Evolutionary conservation across 2,329 filamentous ascomycete genomes (phyloP).

Genomic region (Paradendryphiella salina): DNA sequence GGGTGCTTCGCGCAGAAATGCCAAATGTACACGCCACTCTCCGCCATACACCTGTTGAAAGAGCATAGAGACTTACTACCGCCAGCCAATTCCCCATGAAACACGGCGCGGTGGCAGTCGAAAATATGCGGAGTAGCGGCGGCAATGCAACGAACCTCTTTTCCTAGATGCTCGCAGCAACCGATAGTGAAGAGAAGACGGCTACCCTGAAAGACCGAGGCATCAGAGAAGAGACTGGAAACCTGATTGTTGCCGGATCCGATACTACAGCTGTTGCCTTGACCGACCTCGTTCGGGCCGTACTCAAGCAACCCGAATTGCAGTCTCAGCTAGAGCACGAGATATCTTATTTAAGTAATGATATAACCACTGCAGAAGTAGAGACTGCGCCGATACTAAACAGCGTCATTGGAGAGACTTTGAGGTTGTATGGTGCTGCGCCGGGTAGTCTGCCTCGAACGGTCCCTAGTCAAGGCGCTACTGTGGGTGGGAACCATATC

Average conservation of each 20-base stretch:
- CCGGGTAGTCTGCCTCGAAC: constrained; percentile 43
- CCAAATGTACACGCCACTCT: too few relatives aligned
- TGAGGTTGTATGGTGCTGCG: constrained; percentile 45
- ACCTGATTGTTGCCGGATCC: constrained; percentile 41
- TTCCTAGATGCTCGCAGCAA: too few relatives aligned
- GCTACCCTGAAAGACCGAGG: too few relatives aligned
- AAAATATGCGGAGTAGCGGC: constrained; percentile 20
- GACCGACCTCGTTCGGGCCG: constrained; percentile 43
- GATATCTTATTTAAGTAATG: constrained; percentile 19
- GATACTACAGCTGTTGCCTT: constrained; percentile 43
- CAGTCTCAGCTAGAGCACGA: constrained; percentile 31
- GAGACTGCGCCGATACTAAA: constrained; percentile 40
- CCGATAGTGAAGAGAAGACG: too few relatives aligned
- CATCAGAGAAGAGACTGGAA: constrained; percentile 19
- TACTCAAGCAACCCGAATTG: constrained; percentile 28
- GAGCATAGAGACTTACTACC: too few relatives aligned
- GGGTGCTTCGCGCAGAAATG: too few relatives aligned
- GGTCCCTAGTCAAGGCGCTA: constrained; percentile 41
- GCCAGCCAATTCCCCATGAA: too few relatives aligned
- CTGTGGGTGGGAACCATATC: constrained; percentile 43
- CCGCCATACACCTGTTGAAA: too few relatives aligned
- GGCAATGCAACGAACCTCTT: constrained; percentile 18
- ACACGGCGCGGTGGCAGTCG: constrained; percentile 2
- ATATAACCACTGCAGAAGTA: constrained; percentile 30
- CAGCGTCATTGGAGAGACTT: constrained; percentile 46